These are phyloP conservation scores for Ceratocystis destructans DNA, from an alignment of 2,329 filamentous ascomycete genomes.

Conservation along the genomic window DNA sequence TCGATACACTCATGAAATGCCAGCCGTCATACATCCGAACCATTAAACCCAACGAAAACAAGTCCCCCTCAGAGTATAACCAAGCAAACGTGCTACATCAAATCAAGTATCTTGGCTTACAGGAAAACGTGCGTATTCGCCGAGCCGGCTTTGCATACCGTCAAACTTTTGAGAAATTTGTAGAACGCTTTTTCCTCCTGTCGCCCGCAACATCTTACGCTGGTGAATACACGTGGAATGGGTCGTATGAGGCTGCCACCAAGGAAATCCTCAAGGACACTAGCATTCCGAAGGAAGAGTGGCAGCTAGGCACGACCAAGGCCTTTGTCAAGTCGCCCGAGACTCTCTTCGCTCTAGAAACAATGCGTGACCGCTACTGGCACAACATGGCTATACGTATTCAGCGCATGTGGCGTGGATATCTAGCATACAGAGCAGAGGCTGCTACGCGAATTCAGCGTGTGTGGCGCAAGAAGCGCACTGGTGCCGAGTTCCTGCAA, in stretches of 20 bases:
- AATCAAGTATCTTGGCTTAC: constrained; percentile 97
- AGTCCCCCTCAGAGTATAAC: constrained; percentile 88
- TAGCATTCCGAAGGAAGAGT: constrained; percentile 87
- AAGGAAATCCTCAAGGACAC: constrained; percentile 93
- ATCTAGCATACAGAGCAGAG: constrained; percentile 81
- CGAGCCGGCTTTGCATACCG: constrained; percentile 93
- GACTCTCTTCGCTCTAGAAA: constrained; percentile 88
- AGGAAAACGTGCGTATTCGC: constrained; percentile 96
- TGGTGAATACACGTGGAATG: constrained; percentile 92
- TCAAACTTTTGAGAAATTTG: constrained; percentile 95
- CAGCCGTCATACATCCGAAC: constrained; percentile 96
- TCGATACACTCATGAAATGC: constrained; percentile 91
- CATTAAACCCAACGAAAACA: constrained; percentile 99
- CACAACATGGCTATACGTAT: constrained; percentile 99
- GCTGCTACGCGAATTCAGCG: constrained; percentile 87
- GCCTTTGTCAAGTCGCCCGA: constrained; percentile 98
- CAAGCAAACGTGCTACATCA: constrained; percentile 87
- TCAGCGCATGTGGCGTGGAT: constrained; percentile 93
- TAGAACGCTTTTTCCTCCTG: constrained; percentile 89
- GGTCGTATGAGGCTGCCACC: constrained; percentile 73
- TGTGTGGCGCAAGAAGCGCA: constrained; percentile 88
- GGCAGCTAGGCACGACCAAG: constrained; percentile 92
- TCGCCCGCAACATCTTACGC: constrained; percentile 93
- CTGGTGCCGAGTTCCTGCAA: constrained; percentile 77
- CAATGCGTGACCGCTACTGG: constrained; percentile 97